These are phyloP conservation scores for Ramaria sp. DNA, from an alignment of 768 basidiomycete genomes.

Conservation along the genomic window DNA sequence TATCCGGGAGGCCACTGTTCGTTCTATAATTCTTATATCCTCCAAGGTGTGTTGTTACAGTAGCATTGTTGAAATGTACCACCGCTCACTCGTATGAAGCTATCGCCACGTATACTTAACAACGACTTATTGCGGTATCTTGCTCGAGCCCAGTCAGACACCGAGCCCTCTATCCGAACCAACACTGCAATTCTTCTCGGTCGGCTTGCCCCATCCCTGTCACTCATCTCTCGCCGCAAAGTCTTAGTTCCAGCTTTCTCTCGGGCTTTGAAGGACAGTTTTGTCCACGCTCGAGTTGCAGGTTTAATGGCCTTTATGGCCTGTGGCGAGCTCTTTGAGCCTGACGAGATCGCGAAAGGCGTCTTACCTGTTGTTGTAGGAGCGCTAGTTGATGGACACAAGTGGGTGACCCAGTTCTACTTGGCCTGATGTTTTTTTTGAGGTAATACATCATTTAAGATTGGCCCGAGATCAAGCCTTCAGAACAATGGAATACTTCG, in stretches of 20 bases:
- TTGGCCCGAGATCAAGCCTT: conserved; percentile 93
- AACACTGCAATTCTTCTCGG: conserved; percentile 97
- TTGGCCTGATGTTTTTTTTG: background rate
- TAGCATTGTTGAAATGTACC: background rate
- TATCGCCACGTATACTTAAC: conserved; percentile 82
- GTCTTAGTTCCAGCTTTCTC: conserved; percentile 96
- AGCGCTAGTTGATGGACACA: conserved; percentile 83
- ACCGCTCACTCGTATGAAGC: conserved; percentile 20
- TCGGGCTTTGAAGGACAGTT: conserved; percentile 78
- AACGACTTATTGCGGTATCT: conserved; percentile 91
- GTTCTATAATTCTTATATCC: conserved; percentile 72
- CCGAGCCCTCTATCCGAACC: conserved; percentile 91
- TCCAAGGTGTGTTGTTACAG: conserved; percentile 52
- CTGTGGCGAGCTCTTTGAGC: conserved; percentile 78
- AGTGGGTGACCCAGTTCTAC: conserved; percentile 36
- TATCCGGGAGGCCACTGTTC: conserved; percentile 90
- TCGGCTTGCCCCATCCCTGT: conserved; percentile 74
- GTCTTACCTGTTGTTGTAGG: conserved; percentile 81
- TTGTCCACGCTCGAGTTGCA: conserved; percentile 88
- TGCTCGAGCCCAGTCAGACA: conserved; percentile 86
- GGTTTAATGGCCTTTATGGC: conserved; percentile 96
- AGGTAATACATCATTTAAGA: conserved; percentile 29
- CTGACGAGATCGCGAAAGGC: conserved; percentile 79
- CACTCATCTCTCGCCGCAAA: conserved; percentile 84
- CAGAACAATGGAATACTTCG: conserved; percentile 81